Evolutionary conservation across 139 green algal genomes (phyloP).

Genomic region (Coelastrella sp.): DNA sequence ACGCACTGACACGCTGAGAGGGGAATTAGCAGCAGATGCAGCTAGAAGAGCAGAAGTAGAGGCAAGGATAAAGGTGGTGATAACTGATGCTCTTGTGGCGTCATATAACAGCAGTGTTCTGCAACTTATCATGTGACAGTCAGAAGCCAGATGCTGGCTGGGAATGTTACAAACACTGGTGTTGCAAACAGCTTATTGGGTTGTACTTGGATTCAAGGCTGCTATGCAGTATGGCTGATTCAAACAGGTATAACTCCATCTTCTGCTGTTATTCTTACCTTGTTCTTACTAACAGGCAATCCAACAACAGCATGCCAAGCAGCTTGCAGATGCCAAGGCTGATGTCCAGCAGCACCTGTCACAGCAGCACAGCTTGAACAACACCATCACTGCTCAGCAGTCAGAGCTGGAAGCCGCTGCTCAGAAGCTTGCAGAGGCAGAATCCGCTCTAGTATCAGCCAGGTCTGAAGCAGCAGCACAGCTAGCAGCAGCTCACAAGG

Average conservation of each 20-base stretch:
- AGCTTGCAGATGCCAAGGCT: not conserved
- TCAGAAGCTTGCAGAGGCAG: constrained; percentile 16
- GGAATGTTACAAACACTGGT: no score
- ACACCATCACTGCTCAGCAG: not conserved
- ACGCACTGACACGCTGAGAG: not conserved
- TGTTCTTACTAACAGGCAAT: no score
- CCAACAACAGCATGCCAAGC: constrained; percentile 16
- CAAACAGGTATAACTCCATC: no score
- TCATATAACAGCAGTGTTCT: no score
- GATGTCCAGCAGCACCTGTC: not conserved
- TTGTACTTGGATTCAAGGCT: no score
- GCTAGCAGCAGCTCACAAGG: not conserved
- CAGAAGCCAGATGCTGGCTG: no score
- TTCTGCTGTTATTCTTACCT: no score
- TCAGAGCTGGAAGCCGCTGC: constrained; percentile 4
- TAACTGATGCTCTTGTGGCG: no score
- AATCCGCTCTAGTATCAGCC: not conserved
- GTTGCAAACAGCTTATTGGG: no score
- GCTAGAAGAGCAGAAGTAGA: not conserved
- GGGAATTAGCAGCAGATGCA: constrained; percentile 24
- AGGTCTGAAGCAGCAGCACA: not conserved
- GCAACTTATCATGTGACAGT: no score
- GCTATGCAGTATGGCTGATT: no score
- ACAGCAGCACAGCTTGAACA: not conserved
- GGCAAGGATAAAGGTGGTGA: constrained; percentile 12